phyloP scores from a whole-genome alignment of 768 basidiomycete species.

The Auricularia auricula-judae region DNA sequence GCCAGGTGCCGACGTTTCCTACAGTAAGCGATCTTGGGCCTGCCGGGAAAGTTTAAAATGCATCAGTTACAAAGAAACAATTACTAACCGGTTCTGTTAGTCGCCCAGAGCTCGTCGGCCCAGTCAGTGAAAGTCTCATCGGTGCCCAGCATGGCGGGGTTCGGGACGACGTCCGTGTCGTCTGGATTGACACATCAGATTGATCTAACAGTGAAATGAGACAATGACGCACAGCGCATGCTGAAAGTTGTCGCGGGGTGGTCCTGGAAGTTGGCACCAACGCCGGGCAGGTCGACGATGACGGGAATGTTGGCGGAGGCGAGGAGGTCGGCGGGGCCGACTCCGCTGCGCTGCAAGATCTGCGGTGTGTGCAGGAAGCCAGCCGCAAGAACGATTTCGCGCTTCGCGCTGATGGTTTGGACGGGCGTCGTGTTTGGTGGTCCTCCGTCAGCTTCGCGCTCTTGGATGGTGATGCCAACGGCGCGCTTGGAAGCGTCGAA shows the following conservation, averaged over 20 bases:
- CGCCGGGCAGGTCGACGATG: slow-evolving; percentile 22
- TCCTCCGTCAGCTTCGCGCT: background rate
- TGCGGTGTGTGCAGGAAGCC: background rate
- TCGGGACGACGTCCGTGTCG: background rate
- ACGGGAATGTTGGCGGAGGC: slow-evolving; percentile 18
- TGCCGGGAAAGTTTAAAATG: background rate
- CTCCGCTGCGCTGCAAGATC: slow-evolving; percentile 18
- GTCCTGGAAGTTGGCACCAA: slow-evolving; percentile 14
- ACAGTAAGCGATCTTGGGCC: background rate
- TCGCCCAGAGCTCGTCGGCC: background rate
- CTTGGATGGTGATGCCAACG: background rate
- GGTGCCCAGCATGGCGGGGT: background rate
- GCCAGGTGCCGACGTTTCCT: background rate
- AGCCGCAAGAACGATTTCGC: background rate
- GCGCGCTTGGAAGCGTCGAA: background rate
- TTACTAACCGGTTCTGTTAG: background rate
- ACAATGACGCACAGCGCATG: background rate
- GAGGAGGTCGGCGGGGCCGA: slow-evolving; percentile 32
- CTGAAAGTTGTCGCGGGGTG: background rate
- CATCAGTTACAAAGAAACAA: too few relatives aligned
- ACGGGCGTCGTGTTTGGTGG: background rate
- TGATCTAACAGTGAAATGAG: background rate
- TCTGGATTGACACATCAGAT: background rate
- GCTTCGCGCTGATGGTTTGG: background rate
- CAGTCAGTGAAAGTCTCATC: background rate